These are phyloP conservation scores for Chrysanthemum lavandulifolium DNA, from an alignment of 129 eudicot genomes.

Conservation along the genomic window DNA sequence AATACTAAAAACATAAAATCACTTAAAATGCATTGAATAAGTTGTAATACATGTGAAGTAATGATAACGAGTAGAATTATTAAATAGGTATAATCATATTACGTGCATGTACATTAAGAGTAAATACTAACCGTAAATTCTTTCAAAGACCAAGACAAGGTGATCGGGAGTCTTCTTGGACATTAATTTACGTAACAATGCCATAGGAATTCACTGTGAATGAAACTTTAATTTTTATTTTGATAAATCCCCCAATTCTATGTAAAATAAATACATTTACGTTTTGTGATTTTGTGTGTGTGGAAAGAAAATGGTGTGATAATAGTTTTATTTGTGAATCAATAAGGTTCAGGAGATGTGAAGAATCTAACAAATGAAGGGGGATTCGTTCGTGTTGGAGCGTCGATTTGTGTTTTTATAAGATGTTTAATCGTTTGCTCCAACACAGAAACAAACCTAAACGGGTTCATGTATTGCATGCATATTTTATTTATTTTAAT, in stretches of 20 bases:
- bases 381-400: conserved; percentile 15
- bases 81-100: no score
- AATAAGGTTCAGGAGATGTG: conserved; percentile 12
- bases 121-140: conserved; percentile 66
- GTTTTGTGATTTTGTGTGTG: conserved; percentile 21
- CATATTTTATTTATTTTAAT: neutral
- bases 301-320: neutral
- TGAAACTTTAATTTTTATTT: conserved; percentile 30
- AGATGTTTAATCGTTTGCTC: neutral
- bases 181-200: conserved; percentile 71
- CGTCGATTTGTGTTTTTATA: conserved; percentile 19
- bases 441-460: neutral
- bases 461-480: conserved; percentile 7
- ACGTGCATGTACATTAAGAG: no score
- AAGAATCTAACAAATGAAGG: neutral
- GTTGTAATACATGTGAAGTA: no score
- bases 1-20: no score
- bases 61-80: no score
- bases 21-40: no score
- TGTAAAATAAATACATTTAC: conserved; percentile 22
- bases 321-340: neutral
- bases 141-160: conserved; percentile 79
- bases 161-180: conserved; percentile 87
- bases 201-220: conserved; percentile 44
- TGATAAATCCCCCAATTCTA: conserved; percentile 25